Evolutionary conservation across 768 basidiomycete genomes (phyloP).

Genomic region (Hygrophoropsis aurantiaca): DNA sequence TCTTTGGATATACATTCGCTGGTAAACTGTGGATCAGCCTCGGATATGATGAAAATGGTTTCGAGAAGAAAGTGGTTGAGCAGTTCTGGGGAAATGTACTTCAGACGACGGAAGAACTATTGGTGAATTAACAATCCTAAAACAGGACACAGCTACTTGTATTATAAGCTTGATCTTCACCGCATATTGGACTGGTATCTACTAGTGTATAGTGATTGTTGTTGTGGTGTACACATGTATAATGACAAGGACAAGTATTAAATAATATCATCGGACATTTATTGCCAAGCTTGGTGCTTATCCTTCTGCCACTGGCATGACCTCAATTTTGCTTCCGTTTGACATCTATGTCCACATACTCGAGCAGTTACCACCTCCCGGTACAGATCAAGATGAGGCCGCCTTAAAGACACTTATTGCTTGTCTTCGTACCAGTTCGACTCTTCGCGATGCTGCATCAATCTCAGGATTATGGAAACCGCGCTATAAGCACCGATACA

Average conservation of each 20-base stretch:
- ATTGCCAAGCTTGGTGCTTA: no score
- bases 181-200: no score
- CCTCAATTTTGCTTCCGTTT: constrained; percentile 24
- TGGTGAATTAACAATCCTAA: constrained; percentile 31
- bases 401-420: constrained; percentile 35
- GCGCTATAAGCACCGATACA: constrained; percentile 52
- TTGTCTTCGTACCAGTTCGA: constrained; percentile 38
- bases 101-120: constrained; percentile 55
- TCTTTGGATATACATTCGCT: constrained; percentile 80
- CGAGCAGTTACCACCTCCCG: constrained; percentile 27
- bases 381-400: constrained; percentile 14
- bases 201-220: no score
- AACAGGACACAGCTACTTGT: no score
- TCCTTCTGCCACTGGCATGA: no score
- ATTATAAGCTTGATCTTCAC: no score
- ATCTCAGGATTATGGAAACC: constrained; percentile 47
- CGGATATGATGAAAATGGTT: constrained; percentile 79
- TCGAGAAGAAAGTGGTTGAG: constrained; percentile 59
- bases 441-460: constrained; percentile 46
- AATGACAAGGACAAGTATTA: no score
- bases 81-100: constrained; percentile 66
- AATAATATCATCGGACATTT: no score
- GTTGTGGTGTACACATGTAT: no score
- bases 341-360: constrained; percentile 40
- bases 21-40: constrained; percentile 78